Percentiles rank a stretch among this genome's conserved stretches.
Evolutionary conservation across 1,139 yeast genomes (phyloP).

Genomic region (Geotrichum siamense): DNA sequence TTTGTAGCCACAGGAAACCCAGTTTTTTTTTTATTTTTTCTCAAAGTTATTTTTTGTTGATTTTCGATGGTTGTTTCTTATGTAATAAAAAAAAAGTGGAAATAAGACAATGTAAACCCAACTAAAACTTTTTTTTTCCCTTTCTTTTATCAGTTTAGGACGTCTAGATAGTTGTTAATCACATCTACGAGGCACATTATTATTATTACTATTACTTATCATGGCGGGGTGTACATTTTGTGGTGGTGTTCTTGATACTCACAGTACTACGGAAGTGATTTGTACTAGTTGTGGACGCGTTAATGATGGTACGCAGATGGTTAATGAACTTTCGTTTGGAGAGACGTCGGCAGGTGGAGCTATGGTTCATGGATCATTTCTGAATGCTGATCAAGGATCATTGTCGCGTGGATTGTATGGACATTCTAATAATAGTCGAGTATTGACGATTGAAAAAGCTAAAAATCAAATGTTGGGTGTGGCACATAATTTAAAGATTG

Average conservation of each 20-base stretch:
- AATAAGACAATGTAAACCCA: no score
- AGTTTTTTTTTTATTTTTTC: no score
- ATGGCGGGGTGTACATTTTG: slow-evolving; percentile 15
- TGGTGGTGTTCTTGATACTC: slow-evolving; percentile 13
- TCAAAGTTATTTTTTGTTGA: no score
- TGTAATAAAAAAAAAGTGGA: no score
- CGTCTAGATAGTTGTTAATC: not conserved
- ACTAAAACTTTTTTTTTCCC: no score
- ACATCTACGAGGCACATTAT: not conserved
- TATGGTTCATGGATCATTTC: slow-evolving; percentile 88
- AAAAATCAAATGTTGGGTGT: slow-evolving; percentile 67
- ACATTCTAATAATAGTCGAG: slow-evolving; percentile 57
- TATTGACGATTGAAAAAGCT: slow-evolving; percentile 80
- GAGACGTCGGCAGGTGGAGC: slow-evolving; percentile 94
- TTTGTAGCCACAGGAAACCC: no score
- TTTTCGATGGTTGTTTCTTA: no score
- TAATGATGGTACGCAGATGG: slow-evolving; percentile 86
- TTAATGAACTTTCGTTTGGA: slow-evolving; percentile 89
- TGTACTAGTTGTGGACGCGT: slow-evolving; percentile 83
- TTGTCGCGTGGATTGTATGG: slow-evolving; percentile 50
- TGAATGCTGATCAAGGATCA: slow-evolving; percentile 82
- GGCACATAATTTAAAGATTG: slow-evolving; percentile 69
- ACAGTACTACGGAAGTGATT: slow-evolving; percentile 46
- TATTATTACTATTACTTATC: not conserved
- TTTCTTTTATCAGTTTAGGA: not conserved